Evolutionary conservation across 2,329 filamentous ascomycete genomes (phyloP).

Genomic region (Nigrospora oryzae): DNA sequence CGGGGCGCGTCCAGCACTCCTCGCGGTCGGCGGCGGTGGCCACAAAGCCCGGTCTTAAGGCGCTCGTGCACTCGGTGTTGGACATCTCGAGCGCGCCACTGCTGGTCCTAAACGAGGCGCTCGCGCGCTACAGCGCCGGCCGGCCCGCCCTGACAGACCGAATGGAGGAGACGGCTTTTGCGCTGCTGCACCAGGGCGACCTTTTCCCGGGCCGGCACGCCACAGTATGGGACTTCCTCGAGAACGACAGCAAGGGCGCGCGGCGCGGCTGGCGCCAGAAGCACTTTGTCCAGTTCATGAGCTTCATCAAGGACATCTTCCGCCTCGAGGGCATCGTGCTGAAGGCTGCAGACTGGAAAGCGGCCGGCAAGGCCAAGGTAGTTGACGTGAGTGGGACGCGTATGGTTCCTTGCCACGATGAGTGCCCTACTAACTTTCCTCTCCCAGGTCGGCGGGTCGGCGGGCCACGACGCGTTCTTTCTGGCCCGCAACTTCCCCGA

Average conservation of each 20-base stretch:
- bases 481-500: slow-evolving; percentile 31
- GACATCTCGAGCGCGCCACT: slow-evolving; percentile 28
- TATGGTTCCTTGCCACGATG: no score
- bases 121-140: slow-evolving; percentile 21
- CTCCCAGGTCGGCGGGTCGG: slow-evolving; percentile 30
- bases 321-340: slow-evolving; percentile 23
- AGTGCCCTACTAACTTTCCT: neutral
- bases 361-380: slow-evolving; percentile 23
- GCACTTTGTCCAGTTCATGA: slow-evolving; percentile 31
- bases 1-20: slow-evolving; percentile 22
- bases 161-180: slow-evolving; percentile 26
- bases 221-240: slow-evolving; percentile 29
- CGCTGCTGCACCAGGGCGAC: slow-evolving; percentile 22
- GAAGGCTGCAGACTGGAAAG: slow-evolving; percentile 26
- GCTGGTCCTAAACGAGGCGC: slow-evolving; percentile 22
- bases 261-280: slow-evolving; percentile 26
- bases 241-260: slow-evolving; percentile 30
- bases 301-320: slow-evolving; percentile 29
- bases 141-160: slow-evolving; percentile 21
- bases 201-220: slow-evolving; percentile 16
- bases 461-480: slow-evolving; percentile 29
- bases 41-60: slow-evolving; percentile 20
- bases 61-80: slow-evolving; percentile 26
- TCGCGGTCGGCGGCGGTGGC: slow-evolving; percentile 28
- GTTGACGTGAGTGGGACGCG: slow-evolving; percentile 27